A percentile compares a stretch with the other conserved stretches of the same genome.
Evolutionary conservation across 148 eudicot genomes (phyloP).

Genomic region (Suaeda aralocaspica): DNA sequence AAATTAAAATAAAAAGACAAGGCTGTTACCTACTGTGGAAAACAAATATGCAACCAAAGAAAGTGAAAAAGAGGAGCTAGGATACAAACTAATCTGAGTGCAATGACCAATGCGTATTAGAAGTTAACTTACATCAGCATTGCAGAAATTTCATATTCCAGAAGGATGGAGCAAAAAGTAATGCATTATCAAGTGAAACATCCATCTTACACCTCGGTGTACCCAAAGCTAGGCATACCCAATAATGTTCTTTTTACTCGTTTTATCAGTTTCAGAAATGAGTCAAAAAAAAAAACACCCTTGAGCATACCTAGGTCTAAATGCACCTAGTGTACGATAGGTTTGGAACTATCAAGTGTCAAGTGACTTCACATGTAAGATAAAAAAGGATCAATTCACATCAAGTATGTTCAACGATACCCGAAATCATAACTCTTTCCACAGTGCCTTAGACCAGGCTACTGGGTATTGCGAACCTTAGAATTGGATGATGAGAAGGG

Average conservation of each 20-base stretch:
- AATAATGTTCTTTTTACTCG: too few species aligned
- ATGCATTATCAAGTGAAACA: neutral
- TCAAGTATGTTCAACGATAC: neutral
- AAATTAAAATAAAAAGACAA: neutral
- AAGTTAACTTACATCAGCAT: neutral
- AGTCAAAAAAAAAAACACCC: too few species aligned
- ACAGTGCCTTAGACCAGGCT: neutral
- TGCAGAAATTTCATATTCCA: neutral
- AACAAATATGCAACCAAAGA: constrained; percentile 1
- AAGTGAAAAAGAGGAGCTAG: neutral
- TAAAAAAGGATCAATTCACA: neutral
- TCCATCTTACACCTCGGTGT: too few species aligned
- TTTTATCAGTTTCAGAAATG: too few species aligned
- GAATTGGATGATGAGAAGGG: too few species aligned
- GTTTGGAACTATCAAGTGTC: too few species aligned
- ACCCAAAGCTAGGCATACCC: too few species aligned
- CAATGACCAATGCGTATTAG: neutral
- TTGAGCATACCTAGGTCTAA: too few species aligned
- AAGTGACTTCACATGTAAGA: neutral
- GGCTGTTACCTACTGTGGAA: neutral
- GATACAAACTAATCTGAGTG: neutral
- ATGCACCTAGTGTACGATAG: too few species aligned
- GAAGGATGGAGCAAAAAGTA: neutral
- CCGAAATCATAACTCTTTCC: neutral
- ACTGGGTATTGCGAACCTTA: neutral